These are phyloP conservation scores for Monosporascus sp. DNA, from an alignment of 2,329 filamentous ascomycete species.

Conservation along the genomic window DNA sequence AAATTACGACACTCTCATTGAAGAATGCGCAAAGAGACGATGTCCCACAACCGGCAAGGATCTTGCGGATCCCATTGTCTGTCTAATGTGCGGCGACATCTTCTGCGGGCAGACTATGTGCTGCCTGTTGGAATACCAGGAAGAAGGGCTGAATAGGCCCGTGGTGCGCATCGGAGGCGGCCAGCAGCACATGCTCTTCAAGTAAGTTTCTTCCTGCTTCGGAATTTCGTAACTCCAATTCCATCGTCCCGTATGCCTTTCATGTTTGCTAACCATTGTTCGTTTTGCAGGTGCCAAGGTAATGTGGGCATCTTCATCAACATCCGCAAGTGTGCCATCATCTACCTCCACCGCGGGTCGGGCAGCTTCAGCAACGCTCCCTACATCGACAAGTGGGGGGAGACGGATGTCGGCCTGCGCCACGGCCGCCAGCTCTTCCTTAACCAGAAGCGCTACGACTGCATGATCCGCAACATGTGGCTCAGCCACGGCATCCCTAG, in stretches of 20 bases:
- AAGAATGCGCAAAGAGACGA: conserved; percentile 76
- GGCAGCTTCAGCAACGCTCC: conserved; percentile 85
- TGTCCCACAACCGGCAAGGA: conserved; percentile 92
- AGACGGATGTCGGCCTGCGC: conserved; percentile 85
- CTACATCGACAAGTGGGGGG: conserved; percentile 93
- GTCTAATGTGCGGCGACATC: conserved; percentile 92
- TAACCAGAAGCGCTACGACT: conserved; percentile 91
- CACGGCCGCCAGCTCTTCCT: conserved; percentile 86
- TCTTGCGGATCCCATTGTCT: conserved; percentile 83
- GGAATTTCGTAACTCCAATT: background rate
- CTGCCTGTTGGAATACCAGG: conserved; percentile 63
- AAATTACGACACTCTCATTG: conserved; percentile 87
- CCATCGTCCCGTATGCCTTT: background rate
- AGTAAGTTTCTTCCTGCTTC: conserved; percentile 48
- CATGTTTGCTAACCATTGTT: conserved; percentile 15
- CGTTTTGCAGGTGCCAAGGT: conserved; percentile 64
- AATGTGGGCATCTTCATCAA: conserved; percentile 94
- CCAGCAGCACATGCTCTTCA: conserved; percentile 76
- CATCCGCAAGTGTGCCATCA: conserved; percentile 89
- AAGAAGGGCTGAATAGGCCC: conserved; percentile 32
- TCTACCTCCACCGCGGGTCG: conserved; percentile 76
- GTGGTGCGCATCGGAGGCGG: conserved; percentile 66
- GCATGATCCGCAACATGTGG: conserved; percentile 79
- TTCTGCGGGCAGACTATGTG: conserved; percentile 94
- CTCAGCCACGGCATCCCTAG: conserved; percentile 81